phyloP scores from a whole-genome alignment of 169 alveolate genomes.

The Plasmodium cynomolgi region DNA sequence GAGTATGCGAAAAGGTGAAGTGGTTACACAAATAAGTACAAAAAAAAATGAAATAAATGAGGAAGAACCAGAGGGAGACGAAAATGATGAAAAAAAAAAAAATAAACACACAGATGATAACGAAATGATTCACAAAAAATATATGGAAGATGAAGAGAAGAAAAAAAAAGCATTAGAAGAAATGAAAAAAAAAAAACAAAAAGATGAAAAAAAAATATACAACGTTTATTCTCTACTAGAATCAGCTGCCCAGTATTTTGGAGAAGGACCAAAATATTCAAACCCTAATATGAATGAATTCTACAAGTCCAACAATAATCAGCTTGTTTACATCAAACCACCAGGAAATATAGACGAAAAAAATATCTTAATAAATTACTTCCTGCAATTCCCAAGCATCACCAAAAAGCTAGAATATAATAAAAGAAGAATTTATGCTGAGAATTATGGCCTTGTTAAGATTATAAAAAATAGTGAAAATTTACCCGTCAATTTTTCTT shows the following conservation, averaged over 20 bases:
- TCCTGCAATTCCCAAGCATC: conserved; percentile 63
- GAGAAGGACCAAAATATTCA: conserved; percentile 76
- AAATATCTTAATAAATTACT: conserved; percentile 50
- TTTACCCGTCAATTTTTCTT: conserved; percentile 30
- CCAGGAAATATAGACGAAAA: conserved; percentile 60
- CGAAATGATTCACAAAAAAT: not conserved
- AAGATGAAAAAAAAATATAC: conserved; percentile 39
- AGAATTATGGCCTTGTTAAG: conserved; percentile 62
- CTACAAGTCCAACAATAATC: conserved; percentile 54
- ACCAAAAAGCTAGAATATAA: conserved; percentile 57
- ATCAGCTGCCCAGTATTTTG: conserved; percentile 73
- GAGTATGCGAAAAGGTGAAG: not conserved
- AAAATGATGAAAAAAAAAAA: not conserved
- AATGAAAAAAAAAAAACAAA: conserved; percentile 63
- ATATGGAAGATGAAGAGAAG: conserved; percentile 11
- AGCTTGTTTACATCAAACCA: conserved; percentile 70
- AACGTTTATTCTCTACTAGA: conserved; percentile 58
- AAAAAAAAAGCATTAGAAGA: conserved; percentile 72
- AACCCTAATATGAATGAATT: conserved; percentile 70
- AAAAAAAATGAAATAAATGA: conserved; percentile 24
- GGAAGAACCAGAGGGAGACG: conserved; percentile 2
- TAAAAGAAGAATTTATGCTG: conserved; percentile 73
- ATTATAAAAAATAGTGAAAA: conserved; percentile 65
- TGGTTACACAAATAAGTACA: not conserved
- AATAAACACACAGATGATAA: not conserved